phyloP scores from a whole-genome alignment of 2,329 filamentous ascomycete genomes.

The Clarireedia sp. region DNA sequence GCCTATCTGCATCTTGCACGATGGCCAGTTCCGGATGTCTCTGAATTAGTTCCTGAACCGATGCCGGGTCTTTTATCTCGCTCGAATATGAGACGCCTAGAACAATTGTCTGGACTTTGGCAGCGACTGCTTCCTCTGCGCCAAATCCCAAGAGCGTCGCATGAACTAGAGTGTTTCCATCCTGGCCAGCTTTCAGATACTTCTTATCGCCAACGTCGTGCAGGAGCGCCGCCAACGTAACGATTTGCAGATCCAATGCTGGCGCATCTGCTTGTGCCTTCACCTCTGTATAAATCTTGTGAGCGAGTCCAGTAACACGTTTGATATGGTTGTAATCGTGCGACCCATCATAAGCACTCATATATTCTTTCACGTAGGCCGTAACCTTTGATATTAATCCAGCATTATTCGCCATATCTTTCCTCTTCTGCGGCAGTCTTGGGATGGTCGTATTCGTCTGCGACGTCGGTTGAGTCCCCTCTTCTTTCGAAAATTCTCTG shows the following conservation, averaged over 20 bases:
- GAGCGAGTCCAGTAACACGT: constrained; percentile 68
- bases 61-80: constrained; percentile 59
- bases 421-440: constrained; percentile 15
- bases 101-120: constrained; percentile 64
- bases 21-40: constrained; percentile 69
- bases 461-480: constrained; percentile 2
- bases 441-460: constrained; percentile 1
- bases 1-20: constrained; percentile 86
- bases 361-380: constrained; percentile 60
- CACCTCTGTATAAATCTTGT: constrained; percentile 26
- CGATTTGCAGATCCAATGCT: constrained; percentile 46
- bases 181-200: constrained; percentile 41
- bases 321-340: constrained; percentile 84
- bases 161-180: constrained; percentile 48
- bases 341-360: constrained; percentile 72
- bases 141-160: constrained; percentile 52
- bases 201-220: constrained; percentile 76
- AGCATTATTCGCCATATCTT: constrained; percentile 19
- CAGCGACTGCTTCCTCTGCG: constrained; percentile 51
- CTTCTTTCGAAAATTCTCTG: constrained; percentile 22
- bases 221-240: constrained; percentile 63
- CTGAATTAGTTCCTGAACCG: constrained; percentile 50
- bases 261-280: constrained; percentile 15
- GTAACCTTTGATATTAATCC: constrained; percentile 43
- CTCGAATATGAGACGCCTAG: constrained; percentile 72